Evolutionary conservation across 179 eudicot species (phyloP).

Genomic region (Silene noctiflora): DNA sequence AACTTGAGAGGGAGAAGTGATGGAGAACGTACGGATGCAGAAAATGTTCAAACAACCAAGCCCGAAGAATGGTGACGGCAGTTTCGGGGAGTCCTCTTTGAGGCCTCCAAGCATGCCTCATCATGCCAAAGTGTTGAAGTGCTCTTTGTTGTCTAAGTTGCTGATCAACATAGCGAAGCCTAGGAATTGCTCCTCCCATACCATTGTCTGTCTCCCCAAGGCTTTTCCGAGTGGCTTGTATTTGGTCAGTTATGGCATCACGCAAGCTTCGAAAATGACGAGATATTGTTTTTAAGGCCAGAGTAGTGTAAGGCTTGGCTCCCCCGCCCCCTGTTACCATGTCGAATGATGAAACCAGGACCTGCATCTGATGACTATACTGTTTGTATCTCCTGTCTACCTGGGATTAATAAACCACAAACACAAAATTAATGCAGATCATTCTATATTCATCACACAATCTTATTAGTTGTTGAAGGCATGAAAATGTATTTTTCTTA

Average conservation of each 20-base stretch:
- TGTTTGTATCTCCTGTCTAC: constrained; percentile 86
- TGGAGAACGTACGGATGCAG: constrained; percentile 75
- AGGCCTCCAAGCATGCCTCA: constrained; percentile 91
- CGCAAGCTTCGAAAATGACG: constrained; percentile 79
- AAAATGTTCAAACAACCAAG: constrained; percentile 97
- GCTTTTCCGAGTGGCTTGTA: constrained; percentile 47
- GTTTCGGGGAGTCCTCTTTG: constrained; percentile 90
- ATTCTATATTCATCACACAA: not conserved
- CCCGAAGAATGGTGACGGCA: constrained; percentile 85
- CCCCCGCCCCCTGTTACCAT: constrained; percentile 67
- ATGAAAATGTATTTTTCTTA: too few relatives aligned
- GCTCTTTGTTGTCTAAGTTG: constrained; percentile 78
- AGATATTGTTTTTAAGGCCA: constrained; percentile 79
- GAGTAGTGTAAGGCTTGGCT: constrained; percentile 66
- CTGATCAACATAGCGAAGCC: constrained; percentile 81
- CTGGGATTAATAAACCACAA: constrained; percentile 31
- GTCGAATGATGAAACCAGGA: constrained; percentile 69
- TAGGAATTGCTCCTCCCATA: constrained; percentile 63
- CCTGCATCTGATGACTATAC: constrained; percentile 81
- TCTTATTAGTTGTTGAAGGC: too few relatives aligned
- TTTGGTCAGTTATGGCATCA: constrained; percentile 67
- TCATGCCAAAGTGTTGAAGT: constrained; percentile 77
- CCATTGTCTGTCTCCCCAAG: constrained; percentile 73
- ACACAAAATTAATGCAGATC: too few relatives aligned
- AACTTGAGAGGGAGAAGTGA: not conserved